These are phyloP conservation scores for Pyrenochaeta sp. DNA, from an alignment of 2,329 filamentous ascomycete genomes.

Conservation along the genomic window DNA sequence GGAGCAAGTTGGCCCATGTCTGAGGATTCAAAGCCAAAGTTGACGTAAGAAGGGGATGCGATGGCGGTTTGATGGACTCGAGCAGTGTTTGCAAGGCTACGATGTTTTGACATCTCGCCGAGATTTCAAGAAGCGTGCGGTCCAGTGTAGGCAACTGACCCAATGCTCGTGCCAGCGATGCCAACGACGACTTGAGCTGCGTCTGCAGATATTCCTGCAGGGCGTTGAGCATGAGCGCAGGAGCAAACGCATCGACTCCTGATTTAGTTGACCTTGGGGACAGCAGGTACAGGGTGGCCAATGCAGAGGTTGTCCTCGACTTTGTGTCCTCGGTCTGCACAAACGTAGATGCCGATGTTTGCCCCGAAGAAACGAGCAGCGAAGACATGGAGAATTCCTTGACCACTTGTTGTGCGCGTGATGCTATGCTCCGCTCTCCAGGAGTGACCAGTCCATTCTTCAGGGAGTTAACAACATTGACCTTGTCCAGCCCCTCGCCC, in stretches of 20 bases:
- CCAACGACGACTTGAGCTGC: conserved; percentile 78
- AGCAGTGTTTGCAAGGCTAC: conserved; percentile 86
- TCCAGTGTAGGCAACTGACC: conserved; percentile 83
- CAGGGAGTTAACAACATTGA: conserved; percentile 75
- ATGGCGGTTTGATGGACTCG: conserved; percentile 69
- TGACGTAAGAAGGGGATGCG: conserved; percentile 69
- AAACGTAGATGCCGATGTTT: conserved; percentile 56
- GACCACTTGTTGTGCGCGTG: conserved; percentile 77
- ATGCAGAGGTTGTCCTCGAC: conserved; percentile 74
- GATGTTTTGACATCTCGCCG: conserved; percentile 86
- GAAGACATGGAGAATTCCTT: conserved; percentile 81
- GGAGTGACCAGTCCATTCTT: conserved; percentile 74
- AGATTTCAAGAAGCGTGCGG: conserved; percentile 80
- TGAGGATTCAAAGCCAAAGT: conserved; percentile 8
- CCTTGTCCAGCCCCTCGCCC: conserved; percentile 75
- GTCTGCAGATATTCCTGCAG: conserved; percentile 85
- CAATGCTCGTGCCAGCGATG: conserved; percentile 76
- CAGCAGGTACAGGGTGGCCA: conserved; percentile 80
- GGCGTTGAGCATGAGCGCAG: conserved; percentile 75
- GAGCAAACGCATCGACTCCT: conserved; percentile 62
- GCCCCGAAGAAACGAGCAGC: conserved; percentile 49
- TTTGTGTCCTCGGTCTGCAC: conserved; percentile 76
- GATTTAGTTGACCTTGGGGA: conserved; percentile 69
- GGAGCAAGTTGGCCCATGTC: conserved; percentile 64
- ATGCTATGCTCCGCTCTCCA: conserved; percentile 75